Base-by-base conservation (phyloP, 169 alveolate genomes). In the Eimeria praecox region DNA sequence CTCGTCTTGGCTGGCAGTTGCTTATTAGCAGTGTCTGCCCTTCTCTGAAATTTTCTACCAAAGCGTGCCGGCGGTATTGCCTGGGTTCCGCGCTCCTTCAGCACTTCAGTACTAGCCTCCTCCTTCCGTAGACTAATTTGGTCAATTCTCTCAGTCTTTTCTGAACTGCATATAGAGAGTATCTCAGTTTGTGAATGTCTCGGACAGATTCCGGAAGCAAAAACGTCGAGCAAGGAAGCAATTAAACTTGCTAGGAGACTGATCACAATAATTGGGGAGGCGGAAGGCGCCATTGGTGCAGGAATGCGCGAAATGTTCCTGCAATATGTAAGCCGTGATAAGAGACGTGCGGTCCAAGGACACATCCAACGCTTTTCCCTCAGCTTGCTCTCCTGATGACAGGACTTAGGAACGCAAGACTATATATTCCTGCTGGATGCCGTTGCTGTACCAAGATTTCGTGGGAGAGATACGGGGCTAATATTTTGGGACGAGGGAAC, bases 231-330 rank as follows among this genome's bases (percentile, higher is more conserved):
- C 0, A 22, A 3, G 33, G 83, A 3, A 20, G 33, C 52, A 2
- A 30, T 3, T 5, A 73, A 73, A 30, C n/a, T 78, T 2, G 16
- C 42, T 78, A 49, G 62, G 42, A 44, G 66, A 49, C 44, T 30
- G 22, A 78, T 3, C 88, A 78, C 22, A 78, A 78, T 27, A n/a
- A 78, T n/a, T n/a, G 40, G 62, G 30, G 62, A 10, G 42, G 59
- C 9, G 66, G 42, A 44, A 46, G 33, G 64, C 88, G 33, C 49
- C 88, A 78, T 78, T 78, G 62, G 64, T 44, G 52, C 83, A 73
- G 35, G 83, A 73, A 3, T 38, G 83, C 54, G 3, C 52, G 33
- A 18, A n/a, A 14, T 30, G 0, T 33, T 20, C 78, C 73, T 10
- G 35, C 18, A 44, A 33, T n/a, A 66, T n/a, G 1, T 30, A 30